Evolutionary conservation across 176 grass and related monocot genomes (phyloP).

Genomic region (Oryza rufipogon): DNA sequence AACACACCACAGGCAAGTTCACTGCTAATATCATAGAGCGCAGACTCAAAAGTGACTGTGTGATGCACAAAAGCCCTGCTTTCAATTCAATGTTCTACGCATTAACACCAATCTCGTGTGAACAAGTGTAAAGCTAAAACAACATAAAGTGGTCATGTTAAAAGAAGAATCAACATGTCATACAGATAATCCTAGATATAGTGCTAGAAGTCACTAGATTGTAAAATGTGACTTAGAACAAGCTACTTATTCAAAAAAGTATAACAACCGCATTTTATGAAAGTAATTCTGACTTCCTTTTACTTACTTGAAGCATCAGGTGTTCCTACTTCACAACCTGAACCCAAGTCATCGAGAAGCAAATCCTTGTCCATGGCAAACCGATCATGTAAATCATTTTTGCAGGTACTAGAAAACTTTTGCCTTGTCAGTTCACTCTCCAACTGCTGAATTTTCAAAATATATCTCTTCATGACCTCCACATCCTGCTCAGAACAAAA

Average conservation of each 20-base stretch:
- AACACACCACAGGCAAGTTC: neutral
- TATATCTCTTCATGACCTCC: constrained; percentile 75
- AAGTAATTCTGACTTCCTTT: neutral
- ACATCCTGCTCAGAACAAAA: constrained; percentile 52
- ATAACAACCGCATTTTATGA: constrained; percentile 15
- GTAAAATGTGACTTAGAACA: neutral
- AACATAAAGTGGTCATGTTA: neutral
- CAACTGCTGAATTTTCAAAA: constrained; percentile 85
- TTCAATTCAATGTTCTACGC: neutral
- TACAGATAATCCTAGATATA: neutral
- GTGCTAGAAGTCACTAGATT: neutral
- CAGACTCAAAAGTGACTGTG: neutral
- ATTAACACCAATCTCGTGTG: neutral
- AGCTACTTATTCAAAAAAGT: constrained; percentile 2
- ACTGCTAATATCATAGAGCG: neutral
- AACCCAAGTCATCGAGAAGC: constrained; percentile 56
- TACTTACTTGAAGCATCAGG: constrained; percentile 60
- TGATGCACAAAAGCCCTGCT: neutral
- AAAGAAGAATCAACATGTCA: neutral
- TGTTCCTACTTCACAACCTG: constrained; percentile 58
- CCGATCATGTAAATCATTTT: constrained; percentile 59
- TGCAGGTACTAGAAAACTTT: constrained; percentile 60
- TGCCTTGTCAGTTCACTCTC: constrained; percentile 72
- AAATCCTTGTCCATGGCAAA: constrained; percentile 53
- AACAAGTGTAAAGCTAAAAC: neutral